Evolutionary conservation across 106 monocot genomes (phyloP).

Genomic region (Dendrobium officinale): DNA sequence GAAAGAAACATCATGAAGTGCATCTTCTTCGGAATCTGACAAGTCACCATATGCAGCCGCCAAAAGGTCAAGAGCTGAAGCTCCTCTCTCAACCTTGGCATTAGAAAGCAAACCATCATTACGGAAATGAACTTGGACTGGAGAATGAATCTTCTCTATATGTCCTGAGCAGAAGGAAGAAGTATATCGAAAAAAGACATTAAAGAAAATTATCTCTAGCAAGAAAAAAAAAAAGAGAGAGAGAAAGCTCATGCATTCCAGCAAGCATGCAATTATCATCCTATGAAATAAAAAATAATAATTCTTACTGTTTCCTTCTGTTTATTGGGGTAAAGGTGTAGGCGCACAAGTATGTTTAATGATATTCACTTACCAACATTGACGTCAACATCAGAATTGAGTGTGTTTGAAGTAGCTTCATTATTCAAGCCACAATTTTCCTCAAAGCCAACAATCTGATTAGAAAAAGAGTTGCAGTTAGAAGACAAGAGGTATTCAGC

Average conservation of each 20-base stretch:
- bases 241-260: neutral
- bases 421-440: conserved; percentile 20
- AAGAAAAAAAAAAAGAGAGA: neutral
- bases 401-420: conserved; percentile 6
- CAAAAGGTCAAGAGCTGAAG: conserved; percentile 77
- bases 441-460: conserved; percentile 22
- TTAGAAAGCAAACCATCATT: conserved; percentile 12
- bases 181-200: conserved; percentile 5
- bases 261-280: neutral
- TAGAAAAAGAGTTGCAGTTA: conserved; percentile 45
- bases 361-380: conserved; percentile 29
- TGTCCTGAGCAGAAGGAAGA: conserved; percentile 19
- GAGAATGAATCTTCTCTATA: conserved; percentile 10
- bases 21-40: conserved; percentile 72
- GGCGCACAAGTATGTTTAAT: neutral
- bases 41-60: conserved; percentile 69
- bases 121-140: conserved; percentile 19
- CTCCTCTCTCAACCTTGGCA: conserved; percentile 10
- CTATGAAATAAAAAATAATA: neutral
- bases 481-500: conserved; percentile 54
- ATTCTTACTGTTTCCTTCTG: neutral
- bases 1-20: conserved; percentile 9
- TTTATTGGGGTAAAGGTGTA: neutral
- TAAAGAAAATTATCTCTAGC: neutral
- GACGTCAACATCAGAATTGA: conserved; percentile 14